Conservation (phyloP, 257 asterid genomes). For the Solanum infundibuliforme region DNA sequence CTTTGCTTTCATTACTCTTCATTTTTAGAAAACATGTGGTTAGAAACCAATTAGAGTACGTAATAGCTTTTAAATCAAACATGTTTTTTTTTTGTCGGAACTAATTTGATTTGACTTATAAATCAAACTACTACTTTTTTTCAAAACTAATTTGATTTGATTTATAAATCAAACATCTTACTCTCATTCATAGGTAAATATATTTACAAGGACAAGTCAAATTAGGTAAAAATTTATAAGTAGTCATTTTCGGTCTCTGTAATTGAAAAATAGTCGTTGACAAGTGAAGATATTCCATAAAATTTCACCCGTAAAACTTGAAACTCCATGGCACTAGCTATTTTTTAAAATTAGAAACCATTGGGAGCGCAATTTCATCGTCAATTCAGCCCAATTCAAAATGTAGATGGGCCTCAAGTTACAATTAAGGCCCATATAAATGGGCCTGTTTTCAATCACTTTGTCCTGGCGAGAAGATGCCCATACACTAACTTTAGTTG, state of each 20-base stretch:
- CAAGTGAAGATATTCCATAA: not conserved
- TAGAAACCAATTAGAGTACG: not conserved
- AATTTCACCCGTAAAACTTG: not conserved
- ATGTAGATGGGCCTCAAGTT: not conserved
- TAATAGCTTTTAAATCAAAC: not conserved
- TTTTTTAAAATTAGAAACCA: not conserved
- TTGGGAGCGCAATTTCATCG: not conserved
- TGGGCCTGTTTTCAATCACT: not conserved
- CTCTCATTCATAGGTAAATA: not conserved
- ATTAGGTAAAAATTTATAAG: not conserved
- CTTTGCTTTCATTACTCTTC: not conserved
- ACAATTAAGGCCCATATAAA: not conserved
- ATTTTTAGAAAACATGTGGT: not conserved
- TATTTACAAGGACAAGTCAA: not conserved
- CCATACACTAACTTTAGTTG: not conserved
- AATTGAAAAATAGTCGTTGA: not conserved
- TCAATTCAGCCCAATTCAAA: not conserved
- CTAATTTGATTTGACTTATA: not conserved
- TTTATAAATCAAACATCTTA: not conserved
- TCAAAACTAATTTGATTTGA: not conserved
- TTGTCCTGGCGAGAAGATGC: not conserved
- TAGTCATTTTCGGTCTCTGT: not conserved
- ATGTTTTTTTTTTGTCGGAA: not conserved
- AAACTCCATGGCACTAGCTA: not conserved
- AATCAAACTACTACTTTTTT: not conserved